Conservation (phyloP, 495 filamentous ascomycete species). For the Extremus antarcticus region DNA sequence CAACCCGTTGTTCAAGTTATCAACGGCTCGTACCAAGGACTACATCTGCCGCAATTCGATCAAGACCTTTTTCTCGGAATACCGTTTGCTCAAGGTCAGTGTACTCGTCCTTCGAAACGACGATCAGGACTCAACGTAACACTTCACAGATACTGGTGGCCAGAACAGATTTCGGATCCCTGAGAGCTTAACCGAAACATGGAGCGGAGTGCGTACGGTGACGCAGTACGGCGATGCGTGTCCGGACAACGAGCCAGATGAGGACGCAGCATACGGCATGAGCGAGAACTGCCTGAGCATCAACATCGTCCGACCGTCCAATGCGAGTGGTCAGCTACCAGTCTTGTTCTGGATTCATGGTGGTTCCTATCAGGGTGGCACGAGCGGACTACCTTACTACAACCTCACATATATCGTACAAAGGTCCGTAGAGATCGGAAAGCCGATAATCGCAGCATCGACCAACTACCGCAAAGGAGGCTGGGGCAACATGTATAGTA, state of each 20-base stretch:
- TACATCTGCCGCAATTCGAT: slow-evolving; percentile 17
- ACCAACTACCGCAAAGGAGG: slow-evolving; percentile 22
- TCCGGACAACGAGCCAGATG: slow-evolving; percentile 11
- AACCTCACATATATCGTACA: slow-evolving; percentile 22
- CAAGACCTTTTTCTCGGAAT: slow-evolving; percentile 24
- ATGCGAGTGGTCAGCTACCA: slow-evolving; percentile 6
- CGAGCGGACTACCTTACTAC: slow-evolving; percentile 19
- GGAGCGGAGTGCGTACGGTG: slow-evolving; percentile 13
- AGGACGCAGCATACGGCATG: slow-evolving; percentile 19
- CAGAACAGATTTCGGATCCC: slow-evolving; percentile 19
- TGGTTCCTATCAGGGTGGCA: slow-evolving; percentile 21
- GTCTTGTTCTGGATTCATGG: slow-evolving; percentile 22
- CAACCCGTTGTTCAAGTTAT: slow-evolving; percentile 14
- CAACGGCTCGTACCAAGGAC: slow-evolving; percentile 20
- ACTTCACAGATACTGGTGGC: slow-evolving; percentile 10
- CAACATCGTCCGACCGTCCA: slow-evolving; percentile 19
- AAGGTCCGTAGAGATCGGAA: slow-evolving; percentile 18
- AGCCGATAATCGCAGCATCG: slow-evolving; percentile 19
- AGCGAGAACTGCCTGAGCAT: slow-evolving; percentile 22
- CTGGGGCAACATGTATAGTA: slow-evolving; percentile 1
- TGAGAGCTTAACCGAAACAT: slow-evolving; percentile 18
- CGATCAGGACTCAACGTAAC: too few relatives aligned
- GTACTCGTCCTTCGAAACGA: background rate
- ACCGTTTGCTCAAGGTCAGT: slow-evolving; percentile 18
- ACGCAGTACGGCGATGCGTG: slow-evolving; percentile 19